Evolutionary conservation across 441 rosid genomes (phyloP), one percentile per base, ranked within the genome.

Genomic region (California macrophylla): DNA sequence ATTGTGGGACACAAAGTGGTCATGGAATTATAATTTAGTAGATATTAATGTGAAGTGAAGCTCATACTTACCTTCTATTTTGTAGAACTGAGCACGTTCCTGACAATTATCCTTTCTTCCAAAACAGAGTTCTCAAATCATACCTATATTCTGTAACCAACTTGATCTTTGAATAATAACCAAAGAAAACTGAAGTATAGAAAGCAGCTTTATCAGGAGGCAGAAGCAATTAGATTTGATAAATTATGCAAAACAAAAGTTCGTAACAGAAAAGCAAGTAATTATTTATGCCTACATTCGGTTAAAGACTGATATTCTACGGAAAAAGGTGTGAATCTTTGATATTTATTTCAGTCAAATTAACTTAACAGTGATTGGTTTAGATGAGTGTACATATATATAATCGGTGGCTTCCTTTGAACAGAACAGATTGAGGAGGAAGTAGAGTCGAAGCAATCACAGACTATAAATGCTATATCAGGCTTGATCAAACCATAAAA

Each of bases 1-100:
- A 64, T 20, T 38, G 68, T 9, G 70, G 52, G 65, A n/a, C 61
- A 54, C 76, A 72, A 64, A 30, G 69, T 50, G 63, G 58, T 47
- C 13, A 30, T 13, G 24, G 62, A 9, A 45, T n/a, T n/a, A n/a
- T 47, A 47, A 47, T 47, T 47, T 15, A 47, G 54, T 47, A 47
- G 28, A 58, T 24, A 24, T 24, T 58, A 24, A 12, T 58, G 64
- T 23, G 16, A n/a, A 58, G 64, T 24, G 58, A 16, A 6, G 18
- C 58, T 58, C 28, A 56, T 6, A 58, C 24, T 70, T 71, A 12
- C 54, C 72, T 52, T 56, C 71, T 60, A 61, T 21, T 66, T 62
- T 34, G 64, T 32, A 32, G 13, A 66, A 10, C 34, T 3, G 10
- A 20, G 60, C 50, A 38, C 12, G 13, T 38, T 38, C 45, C 45